These are phyloP conservation scores for Aspergillus calidoustus DNA, from an alignment of 2,329 filamentous ascomycete species.

Conservation along the genomic window DNA sequence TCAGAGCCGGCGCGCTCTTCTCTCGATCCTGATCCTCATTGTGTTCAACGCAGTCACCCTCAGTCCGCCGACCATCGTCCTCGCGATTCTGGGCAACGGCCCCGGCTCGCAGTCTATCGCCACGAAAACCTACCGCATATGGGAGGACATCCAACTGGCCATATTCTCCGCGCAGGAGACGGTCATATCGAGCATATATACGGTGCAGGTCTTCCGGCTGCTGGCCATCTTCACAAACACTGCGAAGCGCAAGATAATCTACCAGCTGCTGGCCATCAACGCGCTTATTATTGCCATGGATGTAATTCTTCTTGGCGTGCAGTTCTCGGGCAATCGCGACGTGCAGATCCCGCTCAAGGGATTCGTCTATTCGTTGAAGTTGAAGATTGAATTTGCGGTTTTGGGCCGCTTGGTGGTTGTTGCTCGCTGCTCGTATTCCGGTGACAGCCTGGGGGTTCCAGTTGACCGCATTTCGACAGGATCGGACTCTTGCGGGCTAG, in stretches of 20 bases:
- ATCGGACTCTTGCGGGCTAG: too few species aligned
- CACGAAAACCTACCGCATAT: not conserved
- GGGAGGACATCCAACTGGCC: not conserved
- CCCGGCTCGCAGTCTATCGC: constrained; percentile 20
- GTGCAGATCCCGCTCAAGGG: not conserved
- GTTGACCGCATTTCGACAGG: too few species aligned
- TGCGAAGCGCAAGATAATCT: not conserved
- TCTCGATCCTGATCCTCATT: constrained; percentile 30
- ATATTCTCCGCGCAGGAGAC: not conserved
- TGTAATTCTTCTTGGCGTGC: not conserved
- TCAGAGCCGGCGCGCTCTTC: constrained; percentile 41
- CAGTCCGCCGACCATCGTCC: constrained; percentile 46
- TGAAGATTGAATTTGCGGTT: constrained; percentile 7
- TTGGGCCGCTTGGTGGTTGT: not conserved
- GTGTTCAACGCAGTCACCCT: constrained; percentile 48
- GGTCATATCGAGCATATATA: not conserved
- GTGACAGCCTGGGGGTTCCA: too few species aligned
- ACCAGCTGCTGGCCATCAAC: constrained; percentile 2
- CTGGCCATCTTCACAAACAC: not conserved
- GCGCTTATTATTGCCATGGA: not conserved
- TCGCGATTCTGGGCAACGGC: constrained; percentile 46
- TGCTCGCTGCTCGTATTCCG: too few species aligned
- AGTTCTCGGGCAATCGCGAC: not conserved
- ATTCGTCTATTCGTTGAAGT: not conserved
- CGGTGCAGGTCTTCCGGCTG: not conserved